These are phyloP conservation scores for Emericellopsis terricola DNA, from an alignment of 495 filamentous ascomycete genomes.

Conservation along the genomic window DNA sequence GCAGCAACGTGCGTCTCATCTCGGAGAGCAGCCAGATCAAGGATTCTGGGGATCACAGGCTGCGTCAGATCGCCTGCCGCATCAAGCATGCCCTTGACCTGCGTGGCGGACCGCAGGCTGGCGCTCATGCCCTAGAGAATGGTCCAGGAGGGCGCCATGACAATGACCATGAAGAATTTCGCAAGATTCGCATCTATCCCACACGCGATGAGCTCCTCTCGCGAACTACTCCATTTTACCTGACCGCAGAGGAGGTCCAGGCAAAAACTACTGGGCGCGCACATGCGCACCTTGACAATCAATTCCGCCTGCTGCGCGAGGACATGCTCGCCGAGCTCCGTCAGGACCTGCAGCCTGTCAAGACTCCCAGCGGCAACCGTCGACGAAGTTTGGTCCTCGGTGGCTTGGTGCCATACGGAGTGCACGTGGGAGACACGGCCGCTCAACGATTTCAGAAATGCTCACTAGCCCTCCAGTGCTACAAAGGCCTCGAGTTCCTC, in stretches of 20 bases:
- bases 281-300: slow-evolving; percentile 52
- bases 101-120: too few species aligned
- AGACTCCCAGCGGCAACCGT: slow-evolving; percentile 22
- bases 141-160: slow-evolving; percentile 60
- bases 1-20: too few species aligned
- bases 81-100: too few species aligned
- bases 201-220: slow-evolving; percentile 51
- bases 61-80: too few species aligned
- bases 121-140: too few species aligned
- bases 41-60: too few species aligned
- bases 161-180: slow-evolving; percentile 50
- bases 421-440: slow-evolving; percentile 10
- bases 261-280: slow-evolving; percentile 12
- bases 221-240: slow-evolving; percentile 39
- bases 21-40: too few species aligned
- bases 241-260: slow-evolving; percentile 22
- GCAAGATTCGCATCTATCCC: slow-evolving; percentile 45
- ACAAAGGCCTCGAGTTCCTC: slow-evolving; percentile 26
- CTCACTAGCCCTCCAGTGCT: slow-evolving; percentile 25
- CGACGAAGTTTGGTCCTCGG: slow-evolving; percentile 12
- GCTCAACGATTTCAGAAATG: slow-evolving; percentile 15
- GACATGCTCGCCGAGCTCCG: slow-evolving; percentile 54
- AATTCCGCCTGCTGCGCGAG: slow-evolving; percentile 61
- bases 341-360: slow-evolving; percentile 36
- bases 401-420: slow-evolving; percentile 6